phyloP scores from a whole-genome alignment of 1,139 yeast species.

The Scheffersomyces cryptocercus region DNA sequence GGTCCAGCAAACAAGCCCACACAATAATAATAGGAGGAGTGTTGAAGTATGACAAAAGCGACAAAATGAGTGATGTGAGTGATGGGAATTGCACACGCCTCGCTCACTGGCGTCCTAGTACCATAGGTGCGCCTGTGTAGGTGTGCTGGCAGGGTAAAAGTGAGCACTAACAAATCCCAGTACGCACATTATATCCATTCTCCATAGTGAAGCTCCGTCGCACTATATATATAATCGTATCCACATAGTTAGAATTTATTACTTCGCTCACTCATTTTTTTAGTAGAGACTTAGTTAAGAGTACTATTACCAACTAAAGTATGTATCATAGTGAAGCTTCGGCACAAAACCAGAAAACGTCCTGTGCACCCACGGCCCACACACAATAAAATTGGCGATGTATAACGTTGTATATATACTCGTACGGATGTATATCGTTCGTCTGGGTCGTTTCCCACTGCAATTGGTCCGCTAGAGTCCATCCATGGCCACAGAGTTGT shows the following conservation, averaged over 20 bases:
- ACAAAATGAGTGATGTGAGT: no score
- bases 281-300: neutral
- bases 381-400: neutral
- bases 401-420: no score
- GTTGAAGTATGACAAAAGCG: no score
- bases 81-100: no score
- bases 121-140: neutral
- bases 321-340: neutral
- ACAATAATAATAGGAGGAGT: no score
- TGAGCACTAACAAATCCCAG: constrained; percentile 18
- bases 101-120: no score
- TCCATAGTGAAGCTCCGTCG: neutral
- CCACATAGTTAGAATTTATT: neutral
- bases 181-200: no score
- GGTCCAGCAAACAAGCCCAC: no score
- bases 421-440: no score
- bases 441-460: no score
- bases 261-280: neutral
- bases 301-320: constrained; percentile 1
- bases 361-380: constrained; percentile 1
- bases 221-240: neutral
- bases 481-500: no score
- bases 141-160: constrained; percentile 14
- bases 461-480: no score
- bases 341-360: neutral